phyloP scores from a whole-genome alignment of 495 filamentous ascomycete species.

The Pseudomonodictys pantanalensis region DNA sequence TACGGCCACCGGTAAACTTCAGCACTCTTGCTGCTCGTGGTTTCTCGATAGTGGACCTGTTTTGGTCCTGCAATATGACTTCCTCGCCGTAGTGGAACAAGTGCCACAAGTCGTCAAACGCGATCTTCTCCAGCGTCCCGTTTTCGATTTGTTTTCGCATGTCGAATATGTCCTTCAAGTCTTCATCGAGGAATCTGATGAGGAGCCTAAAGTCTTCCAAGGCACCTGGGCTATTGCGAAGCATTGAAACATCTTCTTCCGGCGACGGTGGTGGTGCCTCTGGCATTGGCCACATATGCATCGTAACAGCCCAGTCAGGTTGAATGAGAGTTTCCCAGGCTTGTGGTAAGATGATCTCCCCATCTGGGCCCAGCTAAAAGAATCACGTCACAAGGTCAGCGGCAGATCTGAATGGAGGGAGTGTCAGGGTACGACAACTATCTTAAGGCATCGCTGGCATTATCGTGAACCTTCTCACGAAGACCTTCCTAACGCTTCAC shows the following conservation, averaged over 20 bases:
- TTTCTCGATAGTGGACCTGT: background rate
- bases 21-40: background rate
- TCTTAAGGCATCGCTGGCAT: no score
- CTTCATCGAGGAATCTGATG: background rate
- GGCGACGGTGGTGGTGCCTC: no score
- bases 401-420: no score
- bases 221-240: background rate
- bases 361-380: no score
- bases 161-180: background rate
- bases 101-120: constrained; percentile 1
- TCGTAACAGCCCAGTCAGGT: background rate
- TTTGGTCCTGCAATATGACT: background rate
- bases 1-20: background rate
- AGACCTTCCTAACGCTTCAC: no score
- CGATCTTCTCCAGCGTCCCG: background rate
- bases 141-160: background rate
- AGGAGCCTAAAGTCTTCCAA: background rate
- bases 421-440: no score
- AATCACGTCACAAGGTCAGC: no score
- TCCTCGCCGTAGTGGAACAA: background rate
- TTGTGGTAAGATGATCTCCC: background rate
- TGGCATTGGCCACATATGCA: no score
- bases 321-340: background rate
- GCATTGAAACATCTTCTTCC: background rate
- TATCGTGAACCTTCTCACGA: no score